Base-by-base conservation (phyloP, 2,329 filamentous ascomycete species). In the Fusarium compactum region DNA sequence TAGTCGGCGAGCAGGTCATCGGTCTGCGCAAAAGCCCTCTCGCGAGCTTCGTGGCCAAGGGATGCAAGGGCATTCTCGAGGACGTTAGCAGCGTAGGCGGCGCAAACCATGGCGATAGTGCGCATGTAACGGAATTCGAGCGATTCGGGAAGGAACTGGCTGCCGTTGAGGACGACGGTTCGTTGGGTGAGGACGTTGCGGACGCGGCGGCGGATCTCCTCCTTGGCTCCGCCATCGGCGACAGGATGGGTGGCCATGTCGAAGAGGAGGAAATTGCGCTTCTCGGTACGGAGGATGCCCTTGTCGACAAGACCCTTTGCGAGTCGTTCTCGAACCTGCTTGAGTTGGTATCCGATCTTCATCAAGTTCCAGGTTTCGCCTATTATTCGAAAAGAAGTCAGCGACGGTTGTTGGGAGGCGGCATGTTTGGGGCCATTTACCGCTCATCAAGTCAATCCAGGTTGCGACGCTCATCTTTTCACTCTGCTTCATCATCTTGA, bases 401-500 rank as follows among this genome's bases (percentile, higher is more conserved):
- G 73, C 62, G 34, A 61, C 29, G 32, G 22, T 58, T 44, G 46
- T 46, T 52, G 25, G 38, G 22, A 58, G 38, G 45, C 47, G 52
- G 53, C 57, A 78, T 38, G 44, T 51, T 50, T 18, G 50, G 57
- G 54, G 52, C 54, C 79, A 54, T 44, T 69, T 89, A 98, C 95
- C 96, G 81, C 95, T 98, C 94, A 99, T 95, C 74, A 99, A 85
- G 81, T 99, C 96, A 81, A 99, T 98, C 96, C 96, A 99, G 47
- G 94, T 93, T 85, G 93, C 96, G 74, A 99, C 96, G 82, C 96
- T 98, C 96, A 99, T 98, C 88, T 97, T 98, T 86, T 99, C 96
- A 82, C 94, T 98, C 75, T 93, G 91, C 87, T 99, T 99, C 95
- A 99, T 99, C 95, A 99, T 97, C 86, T 99, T 99, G 78, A 99